These are phyloP conservation scores for Kwoniella heveanensis DNA, from an alignment of 768 basidiomycete genomes.

Conservation along the genomic window DNA sequence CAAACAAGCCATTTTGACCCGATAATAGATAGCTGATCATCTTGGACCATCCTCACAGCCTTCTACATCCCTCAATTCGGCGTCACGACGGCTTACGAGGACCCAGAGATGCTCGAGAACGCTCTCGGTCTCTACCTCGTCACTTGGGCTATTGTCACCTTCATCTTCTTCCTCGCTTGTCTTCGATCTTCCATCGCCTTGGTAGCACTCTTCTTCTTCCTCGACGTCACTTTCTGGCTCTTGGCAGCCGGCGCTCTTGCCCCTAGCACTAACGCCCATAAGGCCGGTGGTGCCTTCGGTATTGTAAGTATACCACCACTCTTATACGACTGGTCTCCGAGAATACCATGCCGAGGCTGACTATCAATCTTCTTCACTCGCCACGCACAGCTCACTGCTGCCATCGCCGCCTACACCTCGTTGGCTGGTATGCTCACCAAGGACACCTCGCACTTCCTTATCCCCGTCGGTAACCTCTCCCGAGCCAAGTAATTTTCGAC, in stretches of 20 bases:
- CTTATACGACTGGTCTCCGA: too few species aligned
- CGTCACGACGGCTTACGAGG: constrained; percentile 36
- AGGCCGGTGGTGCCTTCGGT: constrained; percentile 57
- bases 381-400: constrained; percentile 47
- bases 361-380: background rate
- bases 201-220: constrained; percentile 62
- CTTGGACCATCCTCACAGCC: constrained; percentile 6
- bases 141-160: constrained; percentile 47
- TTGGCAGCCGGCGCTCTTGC: constrained; percentile 58
- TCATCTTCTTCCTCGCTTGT: constrained; percentile 59
- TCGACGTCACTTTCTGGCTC: constrained; percentile 61
- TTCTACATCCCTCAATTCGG: constrained; percentile 50
- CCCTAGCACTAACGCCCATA: constrained; percentile 33
- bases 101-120: constrained; percentile 29
- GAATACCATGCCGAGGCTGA: too few species aligned
- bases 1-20: too few species aligned
- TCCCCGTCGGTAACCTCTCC: constrained; percentile 54
- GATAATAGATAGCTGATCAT: background rate
- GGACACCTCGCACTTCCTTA: constrained; percentile 51
- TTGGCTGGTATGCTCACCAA: constrained; percentile 56
- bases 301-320: constrained; percentile 38
- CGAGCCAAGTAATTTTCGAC: constrained; percentile 9
- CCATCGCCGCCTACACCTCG: constrained; percentile 55
- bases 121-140: constrained; percentile 50
- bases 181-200: constrained; percentile 62